phyloP scores from a whole-genome alignment of 768 basidiomycete genomes.

The Russula sp. region DNA sequence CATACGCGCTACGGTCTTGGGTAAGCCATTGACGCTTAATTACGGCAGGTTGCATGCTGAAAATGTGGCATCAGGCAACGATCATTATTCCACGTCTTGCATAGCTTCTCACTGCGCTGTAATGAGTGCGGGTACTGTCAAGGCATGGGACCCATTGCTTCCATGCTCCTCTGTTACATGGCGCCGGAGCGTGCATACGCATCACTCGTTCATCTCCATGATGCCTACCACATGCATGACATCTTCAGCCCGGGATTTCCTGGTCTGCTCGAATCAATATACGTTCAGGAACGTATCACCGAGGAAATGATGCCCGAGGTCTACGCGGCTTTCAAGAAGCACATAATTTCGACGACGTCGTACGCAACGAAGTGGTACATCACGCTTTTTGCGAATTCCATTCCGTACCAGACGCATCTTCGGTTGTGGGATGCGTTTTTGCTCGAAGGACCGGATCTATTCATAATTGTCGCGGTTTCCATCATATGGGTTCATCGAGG shows the following conservation, averaged over 20 bases:
- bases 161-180: conserved; percentile 91
- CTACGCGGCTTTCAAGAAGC: conserved; percentile 77
- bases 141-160: conserved; percentile 97
- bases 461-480: conserved; percentile 79
- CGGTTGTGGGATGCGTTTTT: conserved; percentile 94
- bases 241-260: conserved; percentile 95
- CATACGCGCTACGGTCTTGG: conserved; percentile 94
- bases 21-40: conserved; percentile 46
- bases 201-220: conserved; percentile 83
- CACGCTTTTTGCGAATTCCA: conserved; percentile 91
- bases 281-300: conserved; percentile 88
- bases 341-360: conserved; percentile 88
- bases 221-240: conserved; percentile 79
- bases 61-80: conserved; percentile 61
- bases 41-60: neutral
- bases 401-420: conserved; percentile 93
- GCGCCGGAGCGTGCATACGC: conserved; percentile 87
- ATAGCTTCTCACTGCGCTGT: conserved; percentile 87
- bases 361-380: conserved; percentile 99
- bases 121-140: conserved; percentile 91
- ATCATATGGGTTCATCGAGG: conserved; percentile 92
- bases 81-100: conserved; percentile 90
- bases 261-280: conserved; percentile 92
- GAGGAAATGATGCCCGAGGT: conserved; percentile 88
- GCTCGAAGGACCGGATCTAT: conserved; percentile 85